Conservation (phyloP, 2,329 filamentous ascomycete species). For the Gaeumannomyces tritici region DNA sequence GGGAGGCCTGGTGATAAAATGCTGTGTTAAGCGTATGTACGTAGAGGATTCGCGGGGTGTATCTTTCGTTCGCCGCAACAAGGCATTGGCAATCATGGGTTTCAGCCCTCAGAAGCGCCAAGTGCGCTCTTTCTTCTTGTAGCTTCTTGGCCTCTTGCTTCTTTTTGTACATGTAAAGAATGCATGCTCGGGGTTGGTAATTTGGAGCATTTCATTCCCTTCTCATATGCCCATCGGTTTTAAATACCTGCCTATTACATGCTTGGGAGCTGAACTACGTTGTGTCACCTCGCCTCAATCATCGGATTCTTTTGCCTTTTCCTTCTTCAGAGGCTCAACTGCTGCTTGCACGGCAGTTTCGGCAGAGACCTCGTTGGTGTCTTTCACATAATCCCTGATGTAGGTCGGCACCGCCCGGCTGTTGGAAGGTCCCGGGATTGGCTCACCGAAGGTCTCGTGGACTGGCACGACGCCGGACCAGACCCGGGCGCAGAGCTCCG, state of each 20-base stretch:
- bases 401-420: conserved; percentile 51
- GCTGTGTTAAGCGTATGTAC: not conserved
- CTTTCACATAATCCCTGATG: conserved; percentile 34
- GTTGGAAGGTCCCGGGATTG: conserved; percentile 51
- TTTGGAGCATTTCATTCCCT: not conserved
- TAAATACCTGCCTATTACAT: too few species aligned
- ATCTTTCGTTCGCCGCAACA: not conserved
- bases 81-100: not conserved
- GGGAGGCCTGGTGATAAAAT: conserved; percentile 74
- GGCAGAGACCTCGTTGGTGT: conserved; percentile 21
- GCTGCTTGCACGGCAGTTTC: conserved; percentile 15
- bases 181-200: not conserved
- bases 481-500: conserved; percentile 26
- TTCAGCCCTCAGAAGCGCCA: not conserved
- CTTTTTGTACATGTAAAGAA: not conserved
- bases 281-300: conserved; percentile 1
- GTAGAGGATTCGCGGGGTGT: not conserved
- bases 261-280: not conserved
- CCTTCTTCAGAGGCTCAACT: conserved; percentile 5
- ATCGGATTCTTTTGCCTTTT: conserved; percentile 8
- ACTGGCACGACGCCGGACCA: conserved; percentile 55
- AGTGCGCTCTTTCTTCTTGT: not conserved
- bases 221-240: too few species aligned
- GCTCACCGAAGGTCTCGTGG: conserved; percentile 52
- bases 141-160: not conserved